phyloP scores from a whole-genome alignment of 495 filamentous ascomycete species.

The Penicillium lividum region DNA sequence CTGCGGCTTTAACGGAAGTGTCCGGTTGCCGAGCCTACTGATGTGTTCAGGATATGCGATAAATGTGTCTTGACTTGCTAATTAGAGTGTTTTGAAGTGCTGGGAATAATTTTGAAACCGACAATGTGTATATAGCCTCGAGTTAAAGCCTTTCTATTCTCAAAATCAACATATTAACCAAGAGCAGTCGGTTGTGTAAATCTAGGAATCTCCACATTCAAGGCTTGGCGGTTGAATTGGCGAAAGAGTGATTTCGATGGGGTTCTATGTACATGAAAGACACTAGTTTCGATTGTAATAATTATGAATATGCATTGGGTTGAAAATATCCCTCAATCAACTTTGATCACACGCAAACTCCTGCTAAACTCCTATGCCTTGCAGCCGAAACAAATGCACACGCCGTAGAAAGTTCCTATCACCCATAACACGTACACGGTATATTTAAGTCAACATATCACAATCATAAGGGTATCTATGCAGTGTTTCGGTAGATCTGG shows the following conservation, averaged over 20 bases:
- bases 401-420: conserved; percentile 20
- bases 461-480: conserved; percentile 37
- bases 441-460: conserved; percentile 28
- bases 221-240: conserved; percentile 7
- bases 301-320: conserved; percentile 15
- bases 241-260: not conserved
- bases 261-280: not conserved
- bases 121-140: no score
- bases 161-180: no score
- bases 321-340: conserved; percentile 5
- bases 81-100: no score
- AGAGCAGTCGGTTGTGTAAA: no score
- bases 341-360: conserved; percentile 24
- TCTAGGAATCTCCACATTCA: no score
- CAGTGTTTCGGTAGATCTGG: conserved; percentile 80
- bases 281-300: not conserved
- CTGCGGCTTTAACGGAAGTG: not conserved
- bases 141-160: no score
- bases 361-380: conserved; percentile 23
- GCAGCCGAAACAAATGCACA: conserved; percentile 22
- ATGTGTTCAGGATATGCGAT: not conserved
- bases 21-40: not conserved
- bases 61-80: no score
- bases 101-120: no score
- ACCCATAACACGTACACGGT: conserved; percentile 28